These are phyloP conservation scores for Cinnamomum chago DNA, from an alignment of 164 flowering plant species.

Conservation along the genomic window DNA sequence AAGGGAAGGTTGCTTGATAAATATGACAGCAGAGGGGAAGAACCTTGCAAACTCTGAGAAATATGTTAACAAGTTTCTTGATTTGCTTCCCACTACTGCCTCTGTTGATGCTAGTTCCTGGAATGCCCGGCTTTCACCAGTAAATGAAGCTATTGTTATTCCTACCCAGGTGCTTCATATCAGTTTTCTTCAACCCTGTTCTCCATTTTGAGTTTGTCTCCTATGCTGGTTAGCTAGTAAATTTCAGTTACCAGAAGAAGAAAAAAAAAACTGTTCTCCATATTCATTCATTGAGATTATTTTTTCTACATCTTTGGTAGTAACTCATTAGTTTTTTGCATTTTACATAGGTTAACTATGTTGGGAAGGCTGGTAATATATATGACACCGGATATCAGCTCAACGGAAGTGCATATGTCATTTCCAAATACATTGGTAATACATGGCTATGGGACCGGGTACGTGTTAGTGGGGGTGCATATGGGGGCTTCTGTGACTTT, in stretches of 20 bases:
- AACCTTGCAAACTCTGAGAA: conserved; percentile 64
- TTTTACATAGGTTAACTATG: conserved; percentile 79
- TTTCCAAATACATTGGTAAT: conserved; percentile 84
- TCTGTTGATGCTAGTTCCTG: conserved; percentile 32
- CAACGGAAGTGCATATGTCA: conserved; percentile 94
- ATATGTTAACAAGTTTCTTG: conserved; percentile 71
- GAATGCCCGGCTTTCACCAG: conserved; percentile 55
- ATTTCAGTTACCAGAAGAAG: not conserved
- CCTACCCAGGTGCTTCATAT: conserved; percentile 78
- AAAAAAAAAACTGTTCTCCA: too few relatives aligned
- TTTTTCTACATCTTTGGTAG: not conserved
- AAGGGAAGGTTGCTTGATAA: conserved; percentile 69
- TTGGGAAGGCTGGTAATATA: conserved; percentile 92
- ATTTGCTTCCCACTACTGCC: conserved; percentile 63
- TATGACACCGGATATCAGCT: conserved; percentile 85
- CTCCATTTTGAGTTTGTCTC: not conserved
- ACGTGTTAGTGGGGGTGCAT: conserved; percentile 98
- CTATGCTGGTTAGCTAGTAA: not conserved
- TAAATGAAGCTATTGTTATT: conserved; percentile 85
- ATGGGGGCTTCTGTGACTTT: conserved; percentile 97
- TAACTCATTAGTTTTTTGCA: not conserved
- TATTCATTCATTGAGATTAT: not conserved
- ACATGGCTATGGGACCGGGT: conserved; percentile 99
- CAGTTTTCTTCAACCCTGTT: not conserved
- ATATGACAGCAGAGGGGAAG: conserved; percentile 89